These are phyloP conservation scores for Penicillium sp. DNA, from an alignment of 2,329 filamentous ascomycete species.

Conservation along the genomic window DNA sequence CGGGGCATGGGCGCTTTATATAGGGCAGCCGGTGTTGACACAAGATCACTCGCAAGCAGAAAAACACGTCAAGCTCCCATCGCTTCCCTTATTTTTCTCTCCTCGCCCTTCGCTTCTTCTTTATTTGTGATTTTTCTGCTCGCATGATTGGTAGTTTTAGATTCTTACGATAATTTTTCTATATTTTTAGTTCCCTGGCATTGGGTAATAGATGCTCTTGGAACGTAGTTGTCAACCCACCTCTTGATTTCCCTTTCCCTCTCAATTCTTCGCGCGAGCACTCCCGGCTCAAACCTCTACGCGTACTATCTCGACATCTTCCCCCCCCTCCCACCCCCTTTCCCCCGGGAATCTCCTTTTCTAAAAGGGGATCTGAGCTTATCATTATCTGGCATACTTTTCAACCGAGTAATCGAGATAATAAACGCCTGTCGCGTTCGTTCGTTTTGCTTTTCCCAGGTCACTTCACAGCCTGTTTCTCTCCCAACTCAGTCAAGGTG, in stretches of 20 bases:
- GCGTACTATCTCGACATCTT: constrained; percentile 17
- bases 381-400: not conserved
- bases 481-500: not conserved
- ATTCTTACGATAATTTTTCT: constrained; percentile 8
- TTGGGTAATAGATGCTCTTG: constrained; percentile 1
- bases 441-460: constrained; percentile 1
- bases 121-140: constrained; percentile 18
- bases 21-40: constrained; percentile 48
- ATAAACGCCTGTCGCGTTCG: not conserved
- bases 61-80: constrained; percentile 30
- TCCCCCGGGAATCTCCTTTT: not conserved
- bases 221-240: constrained; percentile 10
- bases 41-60: constrained; percentile 43
- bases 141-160: constrained; percentile 19
- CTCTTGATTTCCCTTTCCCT: constrained; percentile 10
- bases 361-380: not conserved
- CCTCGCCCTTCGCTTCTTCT: constrained; percentile 19
- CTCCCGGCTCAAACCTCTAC: constrained; percentile 1
- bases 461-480: not conserved
- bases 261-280: not conserved
- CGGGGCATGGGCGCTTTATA: constrained; percentile 51
- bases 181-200: constrained; percentile 3
- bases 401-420: not conserved
- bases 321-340: constrained; percentile 11
- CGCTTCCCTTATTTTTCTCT: constrained; percentile 19